phyloP scores from a whole-genome alignment of 805 yeast genomes.

The Yarrowia phangngaensis region DNA sequence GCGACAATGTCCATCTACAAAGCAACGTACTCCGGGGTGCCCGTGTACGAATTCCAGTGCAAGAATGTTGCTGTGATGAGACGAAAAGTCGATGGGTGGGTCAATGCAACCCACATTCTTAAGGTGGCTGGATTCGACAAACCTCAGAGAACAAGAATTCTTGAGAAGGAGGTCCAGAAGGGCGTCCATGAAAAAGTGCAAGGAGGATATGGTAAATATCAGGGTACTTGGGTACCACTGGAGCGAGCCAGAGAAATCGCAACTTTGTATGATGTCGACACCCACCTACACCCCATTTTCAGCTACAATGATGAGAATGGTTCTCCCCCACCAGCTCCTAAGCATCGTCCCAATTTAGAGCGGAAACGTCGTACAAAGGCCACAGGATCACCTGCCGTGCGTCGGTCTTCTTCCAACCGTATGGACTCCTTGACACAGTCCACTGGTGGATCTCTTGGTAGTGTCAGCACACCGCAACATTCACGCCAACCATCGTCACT shows the following conservation, averaged over 20 bases:
- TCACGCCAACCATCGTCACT: constrained; percentile 10
- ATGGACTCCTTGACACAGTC: constrained; percentile 15
- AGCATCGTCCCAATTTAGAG: constrained; percentile 36
- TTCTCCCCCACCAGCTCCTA: constrained; percentile 62
- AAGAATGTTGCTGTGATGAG: constrained; percentile 81
- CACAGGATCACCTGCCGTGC: constrained; percentile 12
- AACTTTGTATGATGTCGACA: constrained; percentile 58
- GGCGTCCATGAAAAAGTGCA: constrained; percentile 68
- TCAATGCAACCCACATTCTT: constrained; percentile 91
- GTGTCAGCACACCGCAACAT: constrained; percentile 16
- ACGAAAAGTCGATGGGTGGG: constrained; percentile 88
- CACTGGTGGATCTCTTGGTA: constrained; percentile 1
- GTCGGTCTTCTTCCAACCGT: constrained; percentile 8
- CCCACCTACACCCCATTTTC: constrained; percentile 60
- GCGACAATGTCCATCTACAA: constrained; percentile 36
- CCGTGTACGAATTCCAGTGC: constrained; percentile 52
- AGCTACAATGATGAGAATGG: constrained; percentile 53
- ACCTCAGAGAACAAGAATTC: constrained; percentile 57
- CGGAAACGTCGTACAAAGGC: constrained; percentile 19
- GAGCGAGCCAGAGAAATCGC: constrained; percentile 69
- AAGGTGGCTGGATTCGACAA: constrained; percentile 70
- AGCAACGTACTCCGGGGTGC: constrained; percentile 46
- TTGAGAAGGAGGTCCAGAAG: constrained; percentile 60
- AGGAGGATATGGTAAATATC: constrained; percentile 77
- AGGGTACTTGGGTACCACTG: constrained; percentile 94